Percentiles rank a stretch among this genome's conserved stretches.
Conservation (phyloP, 2,329 filamentous ascomycete genomes). For the Fusarium subtropicale region DNA sequence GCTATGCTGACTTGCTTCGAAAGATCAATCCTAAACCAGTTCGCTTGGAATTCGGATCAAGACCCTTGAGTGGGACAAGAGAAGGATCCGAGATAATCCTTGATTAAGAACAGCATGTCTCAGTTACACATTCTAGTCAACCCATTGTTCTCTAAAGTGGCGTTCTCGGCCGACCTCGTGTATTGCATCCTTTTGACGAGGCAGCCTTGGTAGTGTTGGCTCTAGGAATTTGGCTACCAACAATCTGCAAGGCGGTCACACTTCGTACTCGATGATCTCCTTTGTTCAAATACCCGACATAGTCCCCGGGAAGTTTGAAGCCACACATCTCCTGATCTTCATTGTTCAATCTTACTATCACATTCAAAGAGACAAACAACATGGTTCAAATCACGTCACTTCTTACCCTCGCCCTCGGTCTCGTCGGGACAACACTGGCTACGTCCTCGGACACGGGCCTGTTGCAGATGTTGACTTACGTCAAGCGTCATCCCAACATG, state of each 20-base stretch:
- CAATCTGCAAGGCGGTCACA: not conserved
- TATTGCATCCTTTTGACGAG: not conserved
- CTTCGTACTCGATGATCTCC: conserved; percentile 37
- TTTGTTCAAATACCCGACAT: conserved; percentile 49
- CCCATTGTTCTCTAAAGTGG: not conserved
- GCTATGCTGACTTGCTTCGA: not conserved
- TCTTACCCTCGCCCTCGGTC: conserved; percentile 12
- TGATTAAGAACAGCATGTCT: not conserved
- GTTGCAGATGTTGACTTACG: conserved; percentile 48
- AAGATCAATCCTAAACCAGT: not conserved
- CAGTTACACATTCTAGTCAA: not conserved
- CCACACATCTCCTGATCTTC: not conserved
- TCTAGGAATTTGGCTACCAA: not conserved
- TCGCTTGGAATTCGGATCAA: not conserved
- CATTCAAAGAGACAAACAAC: not conserved
- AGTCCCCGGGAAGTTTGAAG: not conserved
- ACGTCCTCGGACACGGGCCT: conserved; percentile 51
- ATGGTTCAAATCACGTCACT: conserved; percentile 4
- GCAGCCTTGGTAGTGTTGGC: not conserved
- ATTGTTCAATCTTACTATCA: not conserved
- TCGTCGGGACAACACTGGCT: not conserved
- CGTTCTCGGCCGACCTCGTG: not conserved
- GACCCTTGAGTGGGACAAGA: not conserved
- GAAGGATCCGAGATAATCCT: not conserved
- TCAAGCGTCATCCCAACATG: conserved; percentile 45